Base-by-base conservation (phyloP, 2,329 filamentous ascomycete genomes). In the Elsinoe fawcettii region DNA sequence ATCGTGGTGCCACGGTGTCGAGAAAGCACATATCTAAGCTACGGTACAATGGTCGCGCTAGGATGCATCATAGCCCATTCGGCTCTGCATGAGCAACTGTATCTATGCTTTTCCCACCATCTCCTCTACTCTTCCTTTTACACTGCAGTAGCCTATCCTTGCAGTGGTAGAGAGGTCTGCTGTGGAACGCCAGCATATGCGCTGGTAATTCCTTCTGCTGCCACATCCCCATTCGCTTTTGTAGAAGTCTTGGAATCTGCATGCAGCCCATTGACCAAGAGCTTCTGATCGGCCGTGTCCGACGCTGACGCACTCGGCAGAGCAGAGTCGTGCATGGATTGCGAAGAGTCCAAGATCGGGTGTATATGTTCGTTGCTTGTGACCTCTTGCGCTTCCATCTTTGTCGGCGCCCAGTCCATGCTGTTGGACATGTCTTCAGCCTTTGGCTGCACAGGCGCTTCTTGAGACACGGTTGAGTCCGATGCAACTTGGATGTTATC, bases 401-500 rank as follows among this genome's bases (percentile, higher is more conserved):
- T n/a, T 25, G 30, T 25, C 11, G 49, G 49, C 18, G 30, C 32
- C 49, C 49, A 53, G 32, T 53, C 49, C 49, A 39, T 53, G 20
- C n/a, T 25, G 18, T 27, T 18, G 11, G 49, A 16, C 11, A 14
- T 39, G 4, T 34, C 18, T 6, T 53, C 8, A 12, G 16, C 18
- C 18, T 53, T 22, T 8, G 16, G 9, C 20, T 23, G 7, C 2
- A 12, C 23, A n/a, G 32, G 11, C 2, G 32, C 5, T 5, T 53
- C 8, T 12, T 53, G 8, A 25, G 9, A 2, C 12, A 46, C 32
- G 14, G 32, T 16, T 5, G 49, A 53, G 30, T 2, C 6, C n/a
- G 18, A 6, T 14, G 16, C 25, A n/a, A 39, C 49, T 34, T 36
- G 49, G 14, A 53, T 37, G 12, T 20, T 53, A 18, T 25, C 16